Percentiles rank a stretch among this genome's conserved stretches.
phyloP scores from a whole-genome alignment of 2,329 filamentous ascomycete species.

The Cladophialophora bantiana region DNA sequence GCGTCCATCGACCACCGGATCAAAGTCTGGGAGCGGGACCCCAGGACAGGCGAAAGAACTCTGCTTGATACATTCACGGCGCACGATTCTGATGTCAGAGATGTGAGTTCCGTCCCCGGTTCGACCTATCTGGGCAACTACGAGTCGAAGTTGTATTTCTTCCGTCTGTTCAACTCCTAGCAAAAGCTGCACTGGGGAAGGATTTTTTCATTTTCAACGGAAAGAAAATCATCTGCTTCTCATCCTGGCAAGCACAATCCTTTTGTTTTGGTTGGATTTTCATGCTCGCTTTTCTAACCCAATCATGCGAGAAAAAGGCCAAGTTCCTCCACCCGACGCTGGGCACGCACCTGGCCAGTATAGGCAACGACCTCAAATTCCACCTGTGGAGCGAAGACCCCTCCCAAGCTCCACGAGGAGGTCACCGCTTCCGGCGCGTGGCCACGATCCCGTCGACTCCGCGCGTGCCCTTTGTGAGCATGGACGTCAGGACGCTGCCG shows the following conservation, averaged over 20 bases:
- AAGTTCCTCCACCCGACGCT: constrained; percentile 93
- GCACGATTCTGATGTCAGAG: constrained; percentile 87
- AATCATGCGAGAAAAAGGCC: constrained; percentile 60
- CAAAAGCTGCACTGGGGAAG: too few species aligned
- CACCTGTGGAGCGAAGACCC: constrained; percentile 93
- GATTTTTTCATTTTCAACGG: too few species aligned
- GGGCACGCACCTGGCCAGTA: constrained; percentile 85
- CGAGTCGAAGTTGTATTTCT: too few species aligned
- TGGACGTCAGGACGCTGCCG: constrained; percentile 80
- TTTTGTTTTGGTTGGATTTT: not conserved
- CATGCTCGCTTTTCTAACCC: not conserved
- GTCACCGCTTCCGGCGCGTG: constrained; percentile 79
- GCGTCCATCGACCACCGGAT: constrained; percentile 92
- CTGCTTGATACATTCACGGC: constrained; percentile 83
- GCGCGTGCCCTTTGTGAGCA: constrained; percentile 70
- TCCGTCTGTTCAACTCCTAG: too few species aligned
- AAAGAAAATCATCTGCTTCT: too few species aligned
- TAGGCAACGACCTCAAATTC: constrained; percentile 88
- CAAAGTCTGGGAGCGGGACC: constrained; percentile 86
- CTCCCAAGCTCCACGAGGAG: constrained; percentile 73
- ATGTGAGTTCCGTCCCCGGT: constrained; percentile 63
- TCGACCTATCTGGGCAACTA: not conserved
- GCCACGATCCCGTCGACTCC: constrained; percentile 70
- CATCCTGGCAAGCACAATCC: too few species aligned
- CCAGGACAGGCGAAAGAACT: constrained; percentile 75